A percentile compares a stretch with the other conserved stretches of the same genome.
These are phyloP conservation scores for Mesembryanthemum crystallinum DNA, from an alignment of 148 eudicot species.

Conservation along the genomic window DNA sequence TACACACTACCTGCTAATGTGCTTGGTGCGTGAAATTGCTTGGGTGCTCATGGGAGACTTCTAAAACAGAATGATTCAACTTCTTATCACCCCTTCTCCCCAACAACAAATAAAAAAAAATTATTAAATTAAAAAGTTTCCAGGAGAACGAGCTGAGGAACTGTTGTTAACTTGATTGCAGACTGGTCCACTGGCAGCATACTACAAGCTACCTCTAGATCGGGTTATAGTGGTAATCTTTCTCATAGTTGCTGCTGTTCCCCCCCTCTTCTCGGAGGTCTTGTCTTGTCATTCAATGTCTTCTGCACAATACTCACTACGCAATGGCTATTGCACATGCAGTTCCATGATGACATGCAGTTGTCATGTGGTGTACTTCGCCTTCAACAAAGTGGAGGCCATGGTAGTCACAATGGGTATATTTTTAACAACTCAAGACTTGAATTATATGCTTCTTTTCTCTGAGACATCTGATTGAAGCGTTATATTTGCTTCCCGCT, in stretches of 20 bases:
- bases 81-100: neutral
- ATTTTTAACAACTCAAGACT: neutral
- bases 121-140: no score
- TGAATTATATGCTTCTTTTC: neutral
- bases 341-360: conserved; percentile 93
- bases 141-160: conserved; percentile 13
- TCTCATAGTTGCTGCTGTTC: neutral
- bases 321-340: conserved; percentile 8
- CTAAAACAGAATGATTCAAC: neutral
- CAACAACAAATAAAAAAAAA: no score
- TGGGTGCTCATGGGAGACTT: neutral
- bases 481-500: neutral
- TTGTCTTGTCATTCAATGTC: neutral
- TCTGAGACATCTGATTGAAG: neutral
- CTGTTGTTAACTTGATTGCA: conserved; percentile 29
- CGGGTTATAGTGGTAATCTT: conserved; percentile 73
- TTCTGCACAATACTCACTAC: conserved; percentile 10
- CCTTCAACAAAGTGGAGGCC: conserved; percentile 67
- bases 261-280: neutral
- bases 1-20: neutral
- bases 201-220: conserved; percentile 82
- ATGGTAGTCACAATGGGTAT: conserved; percentile 93
- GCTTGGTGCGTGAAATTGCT: neutral
- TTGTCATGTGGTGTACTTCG: conserved; percentile 90
- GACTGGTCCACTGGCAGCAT: conserved; percentile 92